These are phyloP conservation scores for Phaeotremella skinneri DNA, from an alignment of 768 basidiomycete genomes.

Conservation along the genomic window DNA sequence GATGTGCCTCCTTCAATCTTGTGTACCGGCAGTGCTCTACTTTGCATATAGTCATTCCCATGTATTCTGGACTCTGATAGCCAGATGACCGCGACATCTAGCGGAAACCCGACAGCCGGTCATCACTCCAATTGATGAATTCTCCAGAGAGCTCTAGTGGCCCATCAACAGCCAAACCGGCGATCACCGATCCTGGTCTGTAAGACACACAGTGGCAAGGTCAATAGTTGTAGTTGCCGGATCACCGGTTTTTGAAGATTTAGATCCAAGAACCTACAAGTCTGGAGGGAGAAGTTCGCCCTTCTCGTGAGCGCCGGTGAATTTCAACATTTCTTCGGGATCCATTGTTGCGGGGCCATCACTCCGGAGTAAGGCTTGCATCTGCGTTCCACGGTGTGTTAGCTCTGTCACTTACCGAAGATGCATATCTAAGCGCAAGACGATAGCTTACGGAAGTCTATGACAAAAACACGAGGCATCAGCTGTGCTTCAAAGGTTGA, in stretches of 20 bases:
- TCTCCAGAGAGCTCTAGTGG: conserved; percentile 65
- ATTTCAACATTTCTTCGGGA: conserved; percentile 59
- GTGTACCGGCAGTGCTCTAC: too few relatives aligned
- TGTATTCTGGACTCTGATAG: too few relatives aligned
- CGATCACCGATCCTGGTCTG: conserved; percentile 59
- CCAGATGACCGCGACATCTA: neutral
- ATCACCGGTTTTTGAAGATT: neutral
- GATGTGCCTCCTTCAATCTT: too few relatives aligned
- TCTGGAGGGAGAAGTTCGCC: conserved; percentile 75
- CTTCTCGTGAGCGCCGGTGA: conserved; percentile 60
- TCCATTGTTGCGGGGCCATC: conserved; percentile 57
- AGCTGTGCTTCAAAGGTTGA: conserved; percentile 4
- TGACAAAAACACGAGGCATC: neutral
- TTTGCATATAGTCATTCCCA: too few relatives aligned
- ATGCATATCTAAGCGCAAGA: conserved; percentile 10
- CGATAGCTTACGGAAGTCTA: conserved; percentile 1
- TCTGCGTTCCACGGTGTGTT: conserved; percentile 67
- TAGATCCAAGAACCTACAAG: conserved; percentile 63
- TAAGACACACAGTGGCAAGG: too few relatives aligned
- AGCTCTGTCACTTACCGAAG: conserved; percentile 51
- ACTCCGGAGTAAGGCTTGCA: conserved; percentile 52
- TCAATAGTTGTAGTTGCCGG: neutral
- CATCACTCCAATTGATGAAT: conserved; percentile 78
- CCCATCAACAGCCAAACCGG: conserved; percentile 67
- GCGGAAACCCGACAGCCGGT: conserved; percentile 48